Evolutionary conservation across 2,329 filamentous ascomycete genomes (phyloP).

Genomic region (Orbilia brochopaga): DNA sequence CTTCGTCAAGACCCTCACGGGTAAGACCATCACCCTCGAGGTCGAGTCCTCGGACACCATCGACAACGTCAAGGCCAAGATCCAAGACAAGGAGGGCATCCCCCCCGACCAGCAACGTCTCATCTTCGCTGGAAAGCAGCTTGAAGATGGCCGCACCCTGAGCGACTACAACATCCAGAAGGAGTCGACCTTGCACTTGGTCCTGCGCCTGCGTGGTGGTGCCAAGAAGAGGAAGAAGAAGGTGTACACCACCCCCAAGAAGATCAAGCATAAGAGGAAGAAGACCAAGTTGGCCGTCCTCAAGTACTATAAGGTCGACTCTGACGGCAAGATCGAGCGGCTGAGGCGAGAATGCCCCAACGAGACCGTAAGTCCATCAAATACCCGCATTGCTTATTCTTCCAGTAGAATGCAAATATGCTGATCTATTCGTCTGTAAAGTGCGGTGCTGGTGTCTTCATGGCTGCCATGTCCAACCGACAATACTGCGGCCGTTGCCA

Average conservation of each 20-base stretch:
- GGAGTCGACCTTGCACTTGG: constrained; percentile 71
- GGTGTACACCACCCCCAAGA: constrained; percentile 99
- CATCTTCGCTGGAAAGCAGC: constrained; percentile 95
- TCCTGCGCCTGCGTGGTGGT: constrained; percentile 55
- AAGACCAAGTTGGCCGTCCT: constrained; percentile 99
- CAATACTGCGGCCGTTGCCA: constrained; percentile 76
- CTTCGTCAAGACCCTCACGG: constrained; percentile 82
- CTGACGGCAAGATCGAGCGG: constrained; percentile 99
- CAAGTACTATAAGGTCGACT: constrained; percentile 99
- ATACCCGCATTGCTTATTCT: constrained; percentile 57
- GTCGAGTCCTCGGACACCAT: constrained; percentile 73
- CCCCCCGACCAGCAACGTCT: constrained; percentile 94
- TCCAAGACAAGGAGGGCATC: constrained; percentile 98
- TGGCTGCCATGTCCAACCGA: constrained; percentile 99
- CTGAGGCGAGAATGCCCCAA: constrained; percentile 95
- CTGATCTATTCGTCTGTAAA: constrained; percentile 61
- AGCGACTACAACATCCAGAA: constrained; percentile 97
- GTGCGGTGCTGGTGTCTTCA: constrained; percentile 99
- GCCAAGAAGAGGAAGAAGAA: constrained; percentile 99
- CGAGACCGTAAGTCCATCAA: constrained; percentile 74
- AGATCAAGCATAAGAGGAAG: constrained; percentile 99
- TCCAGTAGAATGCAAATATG: constrained; percentile 24
- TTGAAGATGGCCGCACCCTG: constrained; percentile 79
- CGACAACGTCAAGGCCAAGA: constrained; percentile 96
- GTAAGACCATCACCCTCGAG: constrained; percentile 71